Base-by-base conservation (phyloP, 2,329 filamentous ascomycete genomes). In the Bisporella sp. region DNA sequence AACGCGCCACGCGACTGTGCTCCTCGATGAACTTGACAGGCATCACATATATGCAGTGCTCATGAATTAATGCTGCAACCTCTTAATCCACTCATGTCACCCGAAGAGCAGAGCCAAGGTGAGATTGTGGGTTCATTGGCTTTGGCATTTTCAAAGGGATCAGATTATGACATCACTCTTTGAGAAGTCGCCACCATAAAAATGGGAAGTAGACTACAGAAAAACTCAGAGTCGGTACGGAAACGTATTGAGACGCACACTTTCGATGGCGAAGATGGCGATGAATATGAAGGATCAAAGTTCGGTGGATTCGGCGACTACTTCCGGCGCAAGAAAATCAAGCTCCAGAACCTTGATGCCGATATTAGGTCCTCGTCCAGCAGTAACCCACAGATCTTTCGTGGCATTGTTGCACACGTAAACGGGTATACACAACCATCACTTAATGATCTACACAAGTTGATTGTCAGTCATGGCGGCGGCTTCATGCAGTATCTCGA, bases 371-470 rank as follows among this genome's bases (percentile, higher is more conserved):
- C 85, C 32, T 73, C 80, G 4, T 79, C 83, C 1, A 69, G 72
- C 0, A 82, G 85, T 57, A 89, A 87, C 56, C 89, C 90, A 7
- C 82, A 81, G 54, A 89, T 99, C 47, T 99, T 99, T 74, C 89
- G 85, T 59, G 90, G 89, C 1, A 78, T 97, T 6, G 90, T 96
- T 9, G 89, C 85, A 7, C 89, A 96, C 68, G 86, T 99, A 29
- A 95, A 91, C 60, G 93, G 93, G 45, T 99, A 97, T 65, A 99
- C 93, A 0, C 92, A 97, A 61, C 93, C 93, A 1, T 89, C 91
- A 1, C 73, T 96, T 48, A 91, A 90, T 59, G 82, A 96, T 74
- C 78, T 99, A 13, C 92, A 96, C 70, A 82, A 76, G 48, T 77
- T 96, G 53, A 85, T 99, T 50, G 92, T 99, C 13, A 81, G 86